These are phyloP conservation scores for Mortierella claussenii DNA, from an alignment of 192 early-diverging fungal genomes.

Conservation along the genomic window DNA sequence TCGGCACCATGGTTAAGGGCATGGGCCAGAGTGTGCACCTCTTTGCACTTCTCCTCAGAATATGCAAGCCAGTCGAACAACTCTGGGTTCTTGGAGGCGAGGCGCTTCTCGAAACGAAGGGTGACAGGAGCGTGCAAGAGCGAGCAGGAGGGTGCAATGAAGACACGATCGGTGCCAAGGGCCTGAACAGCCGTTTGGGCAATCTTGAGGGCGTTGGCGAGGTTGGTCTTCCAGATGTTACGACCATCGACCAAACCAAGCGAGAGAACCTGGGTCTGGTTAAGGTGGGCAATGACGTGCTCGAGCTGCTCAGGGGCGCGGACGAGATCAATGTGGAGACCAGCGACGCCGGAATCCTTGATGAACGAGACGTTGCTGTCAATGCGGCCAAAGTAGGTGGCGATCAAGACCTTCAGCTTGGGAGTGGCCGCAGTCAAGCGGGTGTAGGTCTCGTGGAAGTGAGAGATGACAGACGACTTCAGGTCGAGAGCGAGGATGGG, in stretches of 20 bases:
- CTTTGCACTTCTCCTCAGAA: conserved; percentile 91
- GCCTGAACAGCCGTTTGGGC: conserved; percentile 73
- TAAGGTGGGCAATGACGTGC: conserved; percentile 68
- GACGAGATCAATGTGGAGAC: conserved; percentile 92
- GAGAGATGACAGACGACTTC: conserved; percentile 56
- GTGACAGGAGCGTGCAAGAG: conserved; percentile 94
- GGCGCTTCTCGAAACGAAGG: conserved; percentile 77
- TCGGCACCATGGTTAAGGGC: conserved; percentile 62
- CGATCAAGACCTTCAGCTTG: conserved; percentile 77
- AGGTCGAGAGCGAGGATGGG: conserved; percentile 79
- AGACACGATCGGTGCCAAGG: conserved; percentile 78
- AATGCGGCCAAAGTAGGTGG: conserved; percentile 95
- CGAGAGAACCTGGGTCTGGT: conserved; percentile 78
- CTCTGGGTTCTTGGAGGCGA: conserved; percentile 76
- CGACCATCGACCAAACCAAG: conserved; percentile 95
- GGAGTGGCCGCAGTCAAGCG: conserved; percentile 61
- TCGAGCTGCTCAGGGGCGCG: conserved; percentile 86
- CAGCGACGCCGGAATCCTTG: conserved; percentile 81
- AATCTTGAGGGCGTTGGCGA: conserved; percentile 74
- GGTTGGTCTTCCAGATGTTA: conserved; percentile 97
- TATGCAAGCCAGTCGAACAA: conserved; percentile 94
- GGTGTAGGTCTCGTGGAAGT: conserved; percentile 73
- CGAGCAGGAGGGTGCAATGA: conserved; percentile 91
- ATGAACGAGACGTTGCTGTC: conserved; percentile 78
- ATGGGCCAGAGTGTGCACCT: conserved; percentile 78